phyloP scores from a whole-genome alignment of 306 rosid species.

The Malus orientalis region DNA sequence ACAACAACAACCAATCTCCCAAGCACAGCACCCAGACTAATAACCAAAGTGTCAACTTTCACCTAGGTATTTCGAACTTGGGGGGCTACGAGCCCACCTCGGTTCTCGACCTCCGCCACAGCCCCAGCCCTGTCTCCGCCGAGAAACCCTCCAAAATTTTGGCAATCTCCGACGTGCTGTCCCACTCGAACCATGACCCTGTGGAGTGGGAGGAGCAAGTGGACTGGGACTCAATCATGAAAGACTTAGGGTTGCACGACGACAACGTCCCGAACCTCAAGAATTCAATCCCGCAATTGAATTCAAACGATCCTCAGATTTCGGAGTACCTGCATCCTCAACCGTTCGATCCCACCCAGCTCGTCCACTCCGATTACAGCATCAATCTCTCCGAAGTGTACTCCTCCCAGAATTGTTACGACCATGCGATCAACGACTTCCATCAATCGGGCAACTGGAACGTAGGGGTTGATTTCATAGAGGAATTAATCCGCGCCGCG shows the following conservation, averaged over 20 bases:
- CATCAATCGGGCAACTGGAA: conserved; percentile 16
- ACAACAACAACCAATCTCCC: neutral
- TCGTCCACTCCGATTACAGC: conserved; percentile 32
- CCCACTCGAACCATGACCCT: conserved; percentile 26
- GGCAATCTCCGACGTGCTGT: conserved; percentile 5
- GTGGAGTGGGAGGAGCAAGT: conserved; percentile 62
- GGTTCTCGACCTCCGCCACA: conserved; percentile 69
- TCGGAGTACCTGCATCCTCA: conserved; percentile 37
- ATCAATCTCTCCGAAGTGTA: conserved; percentile 37
- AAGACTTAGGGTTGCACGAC: conserved; percentile 59
- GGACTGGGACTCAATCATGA: conserved; percentile 82
- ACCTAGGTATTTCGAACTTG: neutral
- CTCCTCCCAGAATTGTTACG: conserved; percentile 24
- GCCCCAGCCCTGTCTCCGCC: conserved; percentile 55
- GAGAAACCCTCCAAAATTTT: conserved; percentile 23
- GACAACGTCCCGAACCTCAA: conserved; percentile 38
- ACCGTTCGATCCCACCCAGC: conserved; percentile 40
- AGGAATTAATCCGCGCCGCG: conserved; percentile 66
- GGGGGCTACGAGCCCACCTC: conserved; percentile 70
- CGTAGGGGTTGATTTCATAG: conserved; percentile 49
- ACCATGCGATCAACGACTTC: conserved; percentile 3
- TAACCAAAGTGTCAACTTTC: neutral
- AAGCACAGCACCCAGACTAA: neutral
- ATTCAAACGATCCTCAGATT: conserved; percentile 16
- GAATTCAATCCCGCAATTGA: neutral